These are phyloP conservation scores for Pyrus betulifolia DNA, from an alignment of 306 rosid genomes.

Conservation along the genomic window DNA sequence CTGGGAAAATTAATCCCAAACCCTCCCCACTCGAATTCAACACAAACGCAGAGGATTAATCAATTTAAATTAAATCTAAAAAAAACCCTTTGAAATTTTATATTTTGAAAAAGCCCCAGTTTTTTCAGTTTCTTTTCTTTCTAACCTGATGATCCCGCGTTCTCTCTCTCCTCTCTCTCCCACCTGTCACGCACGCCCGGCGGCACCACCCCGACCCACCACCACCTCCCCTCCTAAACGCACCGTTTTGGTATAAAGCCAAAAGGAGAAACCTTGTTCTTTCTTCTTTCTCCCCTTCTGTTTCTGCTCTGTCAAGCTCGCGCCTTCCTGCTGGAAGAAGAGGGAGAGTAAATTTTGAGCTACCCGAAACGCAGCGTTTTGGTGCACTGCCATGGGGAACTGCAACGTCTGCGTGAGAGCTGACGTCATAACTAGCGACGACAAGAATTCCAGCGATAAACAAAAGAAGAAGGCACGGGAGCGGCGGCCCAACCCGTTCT, in stretches of 20 bases:
- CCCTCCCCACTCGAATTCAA: not conserved
- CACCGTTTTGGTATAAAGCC: not conserved
- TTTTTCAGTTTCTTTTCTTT: not conserved
- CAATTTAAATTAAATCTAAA: not conserved
- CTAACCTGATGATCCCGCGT: not conserved
- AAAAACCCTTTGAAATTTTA: not conserved
- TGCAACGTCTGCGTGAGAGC: conserved; percentile 61
- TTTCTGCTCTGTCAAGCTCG: not conserved
- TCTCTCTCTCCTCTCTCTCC: not conserved
- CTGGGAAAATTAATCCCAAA: not conserved
- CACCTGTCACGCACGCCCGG: not conserved
- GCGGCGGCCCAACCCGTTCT: conserved; percentile 39
- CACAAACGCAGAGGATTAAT: not conserved
- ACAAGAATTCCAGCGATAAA: not conserved
- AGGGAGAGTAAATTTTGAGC: not conserved
- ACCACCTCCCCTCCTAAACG: not conserved
- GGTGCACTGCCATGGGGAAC: conserved; percentile 56
- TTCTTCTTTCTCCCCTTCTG: not conserved
- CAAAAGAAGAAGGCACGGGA: conserved; percentile 34
- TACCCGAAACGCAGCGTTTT: not conserved
- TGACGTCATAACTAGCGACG: conserved; percentile 22
- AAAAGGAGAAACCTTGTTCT: not conserved
- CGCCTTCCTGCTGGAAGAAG: not conserved
- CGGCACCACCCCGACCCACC: conserved; percentile 2
- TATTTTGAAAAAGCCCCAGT: not conserved